These are phyloP conservation scores for Yamadazyma atlantica DNA, from an alignment of 1,139 yeast species.

Conservation along the genomic window DNA sequence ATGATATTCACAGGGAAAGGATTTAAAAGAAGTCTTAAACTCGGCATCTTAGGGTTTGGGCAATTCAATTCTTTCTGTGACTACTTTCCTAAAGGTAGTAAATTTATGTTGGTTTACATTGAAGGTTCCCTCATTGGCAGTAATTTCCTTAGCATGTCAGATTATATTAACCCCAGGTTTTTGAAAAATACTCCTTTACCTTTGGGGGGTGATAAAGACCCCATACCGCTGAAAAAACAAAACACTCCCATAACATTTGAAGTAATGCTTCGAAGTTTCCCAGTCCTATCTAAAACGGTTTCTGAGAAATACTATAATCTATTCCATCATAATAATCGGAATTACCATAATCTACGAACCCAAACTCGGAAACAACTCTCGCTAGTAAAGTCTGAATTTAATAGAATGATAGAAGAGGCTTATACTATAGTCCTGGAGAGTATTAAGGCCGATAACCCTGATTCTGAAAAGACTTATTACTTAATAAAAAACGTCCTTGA, in stretches of 20 bases:
- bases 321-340: conserved; percentile 45
- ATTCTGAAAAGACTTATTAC: conserved; percentile 36
- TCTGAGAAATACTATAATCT: conserved; percentile 46
- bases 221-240: background rate
- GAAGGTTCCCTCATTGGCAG: conserved; percentile 51
- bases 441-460: conserved; percentile 35
- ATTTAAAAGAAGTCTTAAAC: conserved; percentile 47
- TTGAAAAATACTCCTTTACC: background rate
- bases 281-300: conserved; percentile 45
- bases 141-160: conserved; percentile 12
- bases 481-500: conserved; percentile 30
- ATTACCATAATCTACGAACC: conserved; percentile 32
- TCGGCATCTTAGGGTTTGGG: conserved; percentile 43
- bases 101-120: conserved; percentile 52
- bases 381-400: conserved; percentile 33
- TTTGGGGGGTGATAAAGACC: background rate
- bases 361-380: conserved; percentile 28
- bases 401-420: conserved; percentile 36
- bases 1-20: conserved; percentile 56
- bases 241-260: conserved; percentile 33
- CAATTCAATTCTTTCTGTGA: conserved; percentile 46
- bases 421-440: conserved; percentile 42
- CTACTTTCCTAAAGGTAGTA: conserved; percentile 49
- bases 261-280: conserved; percentile 46
- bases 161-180: conserved; percentile 14